Evolutionary conservation across 768 basidiomycete genomes (phyloP), one percentile per base, ranked within the genome.

Genomic region (Pisolithus marmoratus): DNA sequence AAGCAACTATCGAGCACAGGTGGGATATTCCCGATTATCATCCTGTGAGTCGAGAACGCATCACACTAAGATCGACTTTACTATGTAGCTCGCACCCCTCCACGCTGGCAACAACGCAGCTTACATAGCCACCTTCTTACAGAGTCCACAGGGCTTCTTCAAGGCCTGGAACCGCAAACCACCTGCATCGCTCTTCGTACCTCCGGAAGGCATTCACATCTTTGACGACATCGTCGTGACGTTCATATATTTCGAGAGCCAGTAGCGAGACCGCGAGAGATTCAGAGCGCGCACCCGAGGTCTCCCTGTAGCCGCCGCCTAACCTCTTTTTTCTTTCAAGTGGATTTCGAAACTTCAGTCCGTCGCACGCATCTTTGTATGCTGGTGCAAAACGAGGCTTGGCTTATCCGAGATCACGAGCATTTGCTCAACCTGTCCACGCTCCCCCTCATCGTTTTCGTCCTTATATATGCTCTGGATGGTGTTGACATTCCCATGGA

Each of bases 191-290:
- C 54, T 70, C 5, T 58, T 60, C 29, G 37, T 72, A 20, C 53
- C 63, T 11, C 66, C 66, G 8, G 64, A 63, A 26, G 69, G 68
- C 6, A 41, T 50, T 9, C 54, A 45, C 27, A 69, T 70, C 37
- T 50, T 70, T 12, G 69, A 72, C 46, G 70, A 70, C 34, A 69
- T 70, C 34, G 23, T 70, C 29, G 66, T 69, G 50, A 70, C 70
- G 0, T 70, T 72, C 27, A 53, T 72, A 19, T 72, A 68, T 42
- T 68, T 69, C n/a, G 67, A 63, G 46, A 38, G 53, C 20, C 64
- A 54, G 49, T 67, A 67, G 66, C 58, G 56, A 5, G 66, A 63
- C n/a, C 58, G 45, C 29, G 65, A 69, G 36, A 34, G 40, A 15
- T 7, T 3, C 31, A 65, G 17, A 47, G 46, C 61, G 0, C 58